Conservation (phyloP, 257 asterid genomes). For the Gardenia jasminoides region DNA sequence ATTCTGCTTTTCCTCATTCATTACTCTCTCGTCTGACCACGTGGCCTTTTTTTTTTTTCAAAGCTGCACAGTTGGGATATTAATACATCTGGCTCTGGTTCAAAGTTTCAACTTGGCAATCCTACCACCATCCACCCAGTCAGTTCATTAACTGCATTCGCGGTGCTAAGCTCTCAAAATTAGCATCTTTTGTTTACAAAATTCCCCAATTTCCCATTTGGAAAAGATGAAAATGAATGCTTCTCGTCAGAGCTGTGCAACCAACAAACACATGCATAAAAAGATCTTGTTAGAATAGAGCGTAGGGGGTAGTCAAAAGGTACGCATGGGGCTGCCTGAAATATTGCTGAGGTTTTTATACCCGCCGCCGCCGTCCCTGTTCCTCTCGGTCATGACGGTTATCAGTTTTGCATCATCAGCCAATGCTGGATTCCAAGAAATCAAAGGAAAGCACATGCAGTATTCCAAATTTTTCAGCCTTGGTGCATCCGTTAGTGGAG, state of each 20-base stretch:
- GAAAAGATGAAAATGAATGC: too few relatives aligned
- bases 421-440: slow-evolving; percentile 42
- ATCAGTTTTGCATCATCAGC: slow-evolving; percentile 23
- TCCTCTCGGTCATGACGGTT: slow-evolving; percentile 30
- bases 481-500: slow-evolving; percentile 19
- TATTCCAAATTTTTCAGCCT: slow-evolving; percentile 67
- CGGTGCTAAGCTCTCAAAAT: too few relatives aligned
- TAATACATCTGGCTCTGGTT: not conserved
- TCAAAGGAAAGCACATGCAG: slow-evolving; percentile 55
- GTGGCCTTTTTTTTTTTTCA: not conserved
- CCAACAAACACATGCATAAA: not conserved
- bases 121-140: too few relatives aligned
- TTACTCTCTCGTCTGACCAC: not conserved
- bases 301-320: not conserved
- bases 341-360: slow-evolving; percentile 24
- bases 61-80: not conserved
- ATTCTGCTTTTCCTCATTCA: too few relatives aligned
- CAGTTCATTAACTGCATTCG: too few relatives aligned
- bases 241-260: too few relatives aligned
- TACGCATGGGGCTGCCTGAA: slow-evolving; percentile 21
- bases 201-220: too few relatives aligned
- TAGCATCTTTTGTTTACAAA: too few relatives aligned
- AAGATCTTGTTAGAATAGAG: not conserved
- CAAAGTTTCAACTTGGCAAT: too few relatives aligned
- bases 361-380: slow-evolving; percentile 38